Conservation (phyloP, 1,284 basidiomycete species). For the Fomitopsis pinicola region DNA sequence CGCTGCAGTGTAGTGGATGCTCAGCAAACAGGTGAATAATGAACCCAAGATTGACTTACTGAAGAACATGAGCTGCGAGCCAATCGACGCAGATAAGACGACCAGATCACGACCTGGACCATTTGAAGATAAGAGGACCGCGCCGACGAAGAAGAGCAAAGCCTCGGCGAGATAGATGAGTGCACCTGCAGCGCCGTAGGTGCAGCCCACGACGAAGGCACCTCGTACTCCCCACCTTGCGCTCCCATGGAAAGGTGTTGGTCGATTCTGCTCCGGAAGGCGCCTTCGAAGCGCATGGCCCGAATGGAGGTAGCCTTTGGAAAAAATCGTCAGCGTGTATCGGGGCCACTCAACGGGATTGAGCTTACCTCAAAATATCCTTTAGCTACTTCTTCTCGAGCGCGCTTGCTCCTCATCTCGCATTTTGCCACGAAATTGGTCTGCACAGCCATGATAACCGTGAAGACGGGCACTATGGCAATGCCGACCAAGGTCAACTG, state of each 20-base stretch:
- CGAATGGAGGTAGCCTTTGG: constrained; percentile 74
- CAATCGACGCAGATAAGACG: constrained; percentile 91
- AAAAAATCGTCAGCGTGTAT: constrained; percentile 10
- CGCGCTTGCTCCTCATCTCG: constrained; percentile 79
- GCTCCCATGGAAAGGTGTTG: constrained; percentile 64
- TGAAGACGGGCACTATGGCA: constrained; percentile 84
- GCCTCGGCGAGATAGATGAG: constrained; percentile 89
- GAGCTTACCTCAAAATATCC: constrained; percentile 78
- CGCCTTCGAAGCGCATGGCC: constrained; percentile 82
- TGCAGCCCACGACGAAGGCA: constrained; percentile 82
- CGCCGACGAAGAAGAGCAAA: constrained; percentile 87
- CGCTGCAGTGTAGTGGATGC: constrained; percentile 51
- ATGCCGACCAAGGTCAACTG: constrained; percentile 90
- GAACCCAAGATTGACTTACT: constrained; percentile 47
- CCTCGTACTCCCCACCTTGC: constrained; percentile 72
- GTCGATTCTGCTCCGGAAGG: constrained; percentile 73
- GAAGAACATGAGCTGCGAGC: constrained; percentile 84
- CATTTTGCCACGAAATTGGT: constrained; percentile 64
- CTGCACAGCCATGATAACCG: constrained; percentile 69
- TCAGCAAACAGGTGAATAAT: constrained; percentile 9
- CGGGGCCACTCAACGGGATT: not conserved
- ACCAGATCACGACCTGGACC: constrained; percentile 88
- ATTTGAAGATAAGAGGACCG: constrained; percentile 84
- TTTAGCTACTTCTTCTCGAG: constrained; percentile 81
- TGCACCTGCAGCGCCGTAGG: constrained; percentile 75